Conservation (phyloP, 2,329 filamentous ascomycete genomes). For the Phaeoacremonium minimum region DNA sequence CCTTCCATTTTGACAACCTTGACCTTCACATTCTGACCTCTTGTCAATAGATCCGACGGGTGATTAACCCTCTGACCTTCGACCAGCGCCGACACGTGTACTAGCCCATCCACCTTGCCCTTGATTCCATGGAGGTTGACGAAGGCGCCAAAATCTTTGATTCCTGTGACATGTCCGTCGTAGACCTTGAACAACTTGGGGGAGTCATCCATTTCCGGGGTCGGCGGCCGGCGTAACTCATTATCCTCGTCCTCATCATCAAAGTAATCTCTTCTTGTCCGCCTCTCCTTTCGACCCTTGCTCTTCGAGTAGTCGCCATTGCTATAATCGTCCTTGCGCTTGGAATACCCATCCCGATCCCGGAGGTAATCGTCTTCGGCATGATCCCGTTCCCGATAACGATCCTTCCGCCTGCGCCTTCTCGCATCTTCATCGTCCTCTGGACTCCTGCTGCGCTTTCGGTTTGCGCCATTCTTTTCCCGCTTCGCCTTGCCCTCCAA, state of each 20-base stretch:
- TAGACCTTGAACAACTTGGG: constrained; percentile 86
- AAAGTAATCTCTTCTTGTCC: constrained; percentile 32
- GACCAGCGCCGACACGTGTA: constrained; percentile 87
- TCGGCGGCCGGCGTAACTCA: constrained; percentile 60
- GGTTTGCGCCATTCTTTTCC: constrained; percentile 25
- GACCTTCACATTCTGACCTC: constrained; percentile 82
- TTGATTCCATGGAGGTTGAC: constrained; percentile 84
- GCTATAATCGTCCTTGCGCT: constrained; percentile 55
- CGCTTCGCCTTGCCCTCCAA: constrained; percentile 62
- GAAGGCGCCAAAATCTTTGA: constrained; percentile 95
- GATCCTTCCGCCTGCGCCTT: constrained; percentile 47
- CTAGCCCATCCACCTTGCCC: constrained; percentile 87
- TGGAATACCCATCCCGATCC: constrained; percentile 36
- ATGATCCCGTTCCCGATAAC: constrained; percentile 22
- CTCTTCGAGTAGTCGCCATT: constrained; percentile 29
- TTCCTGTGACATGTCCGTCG: constrained; percentile 79
- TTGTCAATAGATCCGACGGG: constrained; percentile 79
- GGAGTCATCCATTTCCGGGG: constrained; percentile 73
- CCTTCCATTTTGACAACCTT: constrained; percentile 88
- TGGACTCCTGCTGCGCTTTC: constrained; percentile 31
- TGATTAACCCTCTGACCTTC: constrained; percentile 85
- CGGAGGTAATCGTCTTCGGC: constrained; percentile 22
- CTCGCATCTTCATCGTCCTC: constrained; percentile 40
- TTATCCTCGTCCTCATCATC: constrained; percentile 48
- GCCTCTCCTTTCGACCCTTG: constrained; percentile 37